Percentiles rank a stretch among this genome's conserved stretches.
These are phyloP conservation scores for Selenicereus undatus DNA, from an alignment of 148 eudicot genomes.

Conservation along the genomic window DNA sequence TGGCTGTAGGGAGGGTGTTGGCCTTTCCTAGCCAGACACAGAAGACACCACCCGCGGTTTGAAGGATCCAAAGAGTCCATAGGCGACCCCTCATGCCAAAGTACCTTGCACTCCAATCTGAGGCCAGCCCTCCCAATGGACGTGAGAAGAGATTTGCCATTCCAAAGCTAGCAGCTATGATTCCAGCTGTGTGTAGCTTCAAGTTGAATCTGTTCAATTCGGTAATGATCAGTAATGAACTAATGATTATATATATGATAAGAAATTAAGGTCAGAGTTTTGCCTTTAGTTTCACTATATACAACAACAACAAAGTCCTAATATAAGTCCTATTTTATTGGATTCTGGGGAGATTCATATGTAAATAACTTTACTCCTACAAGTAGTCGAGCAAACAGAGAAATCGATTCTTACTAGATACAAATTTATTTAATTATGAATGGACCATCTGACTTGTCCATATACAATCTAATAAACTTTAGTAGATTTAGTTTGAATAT, in stretches of 20 bases:
- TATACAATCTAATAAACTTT: too few relatives aligned
- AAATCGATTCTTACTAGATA: too few relatives aligned
- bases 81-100: conserved; percentile 87
- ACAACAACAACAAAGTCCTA: too few relatives aligned
- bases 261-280: not conserved
- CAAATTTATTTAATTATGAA: too few relatives aligned
- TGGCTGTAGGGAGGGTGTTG: conserved; percentile 28
- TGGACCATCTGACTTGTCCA: too few relatives aligned
- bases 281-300: too few relatives aligned
- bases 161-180: conserved; percentile 68
- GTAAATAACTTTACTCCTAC: too few relatives aligned
- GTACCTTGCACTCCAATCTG: conserved; percentile 44
- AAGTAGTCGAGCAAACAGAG: too few relatives aligned
- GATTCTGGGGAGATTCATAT: too few relatives aligned
- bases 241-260: not conserved
- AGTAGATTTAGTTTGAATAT: too few relatives aligned
- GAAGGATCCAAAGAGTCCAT: conserved; percentile 76
- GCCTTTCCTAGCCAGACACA: conserved; percentile 58
- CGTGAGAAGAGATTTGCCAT: conserved; percentile 66
- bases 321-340: too few relatives aligned
- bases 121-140: conserved; percentile 60
- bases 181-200: conserved; percentile 70
- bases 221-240: not conserved
- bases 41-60: conserved; percentile 61
- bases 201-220: conserved; percentile 47